Base-by-base conservation (phyloP, 2,329 filamentous ascomycete species). In the Fusarium equiseti region DNA sequence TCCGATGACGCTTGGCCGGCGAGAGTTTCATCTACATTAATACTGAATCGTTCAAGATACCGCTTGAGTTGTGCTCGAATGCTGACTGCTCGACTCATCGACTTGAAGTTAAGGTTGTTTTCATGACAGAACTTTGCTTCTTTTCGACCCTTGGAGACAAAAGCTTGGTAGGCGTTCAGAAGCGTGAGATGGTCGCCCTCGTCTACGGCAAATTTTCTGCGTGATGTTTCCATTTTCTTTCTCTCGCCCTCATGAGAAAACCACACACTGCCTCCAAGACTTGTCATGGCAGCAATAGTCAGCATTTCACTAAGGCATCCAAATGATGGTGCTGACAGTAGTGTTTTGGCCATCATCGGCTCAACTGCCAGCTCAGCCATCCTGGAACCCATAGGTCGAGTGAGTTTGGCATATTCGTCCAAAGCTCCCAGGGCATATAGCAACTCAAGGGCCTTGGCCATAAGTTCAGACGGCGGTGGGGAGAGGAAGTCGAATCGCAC, bases 321-420 rank as follows among this genome's bases (percentile, higher is more conserved):
- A 80, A 97, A 97, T 0, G 87, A 85, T 7, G 89, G 83, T 0
- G 95, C 92, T 20, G 90, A 89, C 11, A 98, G 88, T 7, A 98
- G 85, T 1, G 92, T 93, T 81, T 95, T 97, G 9, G 92, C 93
- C 88, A 98, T 96, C 94, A 98, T 98, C 0, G 96, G 96, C 73
- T 97, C 94, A 10, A 98, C 89, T 0, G 95, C 92, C 45, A 99
- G 84, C 79, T 98, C 95, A 1, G 96, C 95, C 94, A 98, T 98
- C 45, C 93, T 88, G 65, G 89, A 85, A 1, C 96, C 96, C n/a
- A 98, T 84, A 0, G 96, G 95, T 72, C 89, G 91, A 4, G 95
- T 98, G 29, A 99, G 88, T 77, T 95, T 97, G 16, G 94, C 94
- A 77, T 97, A 95, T 55, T 92, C 89, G 75, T 98, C 95, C 15